A percentile compares a stretch with the other conserved stretches of the same genome.
phyloP scores from a whole-genome alignment of 495 filamentous ascomycete species.

The Aspergillus indologenus region DNA sequence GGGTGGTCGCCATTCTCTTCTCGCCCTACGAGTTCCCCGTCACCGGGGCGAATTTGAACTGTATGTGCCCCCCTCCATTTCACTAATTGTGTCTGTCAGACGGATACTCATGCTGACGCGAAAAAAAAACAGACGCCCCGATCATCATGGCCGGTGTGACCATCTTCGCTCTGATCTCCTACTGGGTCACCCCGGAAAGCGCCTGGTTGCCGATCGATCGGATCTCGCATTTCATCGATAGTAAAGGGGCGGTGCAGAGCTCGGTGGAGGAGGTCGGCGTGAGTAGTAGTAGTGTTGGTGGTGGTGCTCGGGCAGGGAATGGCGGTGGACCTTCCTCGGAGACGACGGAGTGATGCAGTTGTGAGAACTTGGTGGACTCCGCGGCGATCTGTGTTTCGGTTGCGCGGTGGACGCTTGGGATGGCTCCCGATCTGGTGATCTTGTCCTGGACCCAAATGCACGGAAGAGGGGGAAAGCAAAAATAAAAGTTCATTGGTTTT shows the following conservation, averaged over 20 bases:
- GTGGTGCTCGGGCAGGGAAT: not conserved
- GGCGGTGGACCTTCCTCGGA: not conserved
- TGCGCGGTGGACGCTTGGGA: too few relatives aligned
- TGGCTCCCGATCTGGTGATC: too few relatives aligned
- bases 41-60: constrained; percentile 44
- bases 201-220: constrained; percentile 44
- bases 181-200: constrained; percentile 47
- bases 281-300: not conserved
- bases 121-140: constrained; percentile 36
- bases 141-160: constrained; percentile 51
- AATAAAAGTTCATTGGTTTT: too few relatives aligned
- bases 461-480: too few relatives aligned
- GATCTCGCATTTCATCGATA: constrained; percentile 45
- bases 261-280: constrained; percentile 18
- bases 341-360: not conserved
- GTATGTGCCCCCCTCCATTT: constrained; percentile 24
- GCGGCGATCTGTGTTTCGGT: too few relatives aligned
- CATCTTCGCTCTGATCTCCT: constrained; percentile 45
- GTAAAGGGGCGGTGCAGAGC: constrained; percentile 39
- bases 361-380: too few relatives aligned
- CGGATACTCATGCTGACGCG: not conserved
- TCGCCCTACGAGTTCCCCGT: constrained; percentile 48
- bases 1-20: constrained; percentile 49
- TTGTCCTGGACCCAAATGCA: too few relatives aligned
- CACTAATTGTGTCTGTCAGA: too few relatives aligned